Conservation (phyloP, 1,139 yeast species). For the Yamadazyma sp. region DNA sequence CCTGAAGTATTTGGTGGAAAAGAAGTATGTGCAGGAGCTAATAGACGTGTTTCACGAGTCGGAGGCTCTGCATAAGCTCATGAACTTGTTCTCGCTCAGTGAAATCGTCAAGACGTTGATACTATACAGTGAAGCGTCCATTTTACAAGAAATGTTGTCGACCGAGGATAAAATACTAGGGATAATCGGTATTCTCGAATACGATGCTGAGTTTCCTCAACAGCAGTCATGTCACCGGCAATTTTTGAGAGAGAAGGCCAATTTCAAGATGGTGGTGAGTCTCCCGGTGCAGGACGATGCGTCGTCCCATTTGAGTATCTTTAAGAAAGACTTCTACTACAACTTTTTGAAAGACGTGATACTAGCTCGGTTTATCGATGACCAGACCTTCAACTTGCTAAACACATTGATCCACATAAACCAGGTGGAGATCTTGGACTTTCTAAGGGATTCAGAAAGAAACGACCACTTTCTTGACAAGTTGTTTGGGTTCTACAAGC, state of each 20-base stretch:
- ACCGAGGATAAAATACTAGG: constrained; percentile 60
- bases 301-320: constrained; percentile 44
- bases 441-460: constrained; percentile 53
- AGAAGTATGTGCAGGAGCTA: constrained; percentile 54
- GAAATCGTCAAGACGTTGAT: constrained; percentile 70
- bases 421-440: constrained; percentile 69
- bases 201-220: constrained; percentile 82
- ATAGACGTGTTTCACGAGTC: constrained; percentile 52
- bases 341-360: constrained; percentile 86
- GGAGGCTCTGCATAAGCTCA: constrained; percentile 51
- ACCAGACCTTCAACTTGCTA: constrained; percentile 65
- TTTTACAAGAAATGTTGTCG: constrained; percentile 66
- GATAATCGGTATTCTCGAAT: constrained; percentile 81
- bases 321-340: constrained; percentile 72
- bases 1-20: constrained; percentile 48
- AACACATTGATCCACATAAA: constrained; percentile 65
- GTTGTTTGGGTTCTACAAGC: constrained; percentile 56
- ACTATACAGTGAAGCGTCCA: constrained; percentile 65
- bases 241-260: constrained; percentile 55
- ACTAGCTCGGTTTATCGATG: constrained; percentile 78
- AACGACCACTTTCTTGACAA: constrained; percentile 40
- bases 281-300: constrained; percentile 50
- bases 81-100: constrained; percentile 62
- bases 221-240: constrained; percentile 78
- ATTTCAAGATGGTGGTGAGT: constrained; percentile 71